Evolutionary conservation across 148 eudicot species (phyloP), one percentile per base, ranked within the genome.

Genomic region (Fallopia convolvulus): DNA sequence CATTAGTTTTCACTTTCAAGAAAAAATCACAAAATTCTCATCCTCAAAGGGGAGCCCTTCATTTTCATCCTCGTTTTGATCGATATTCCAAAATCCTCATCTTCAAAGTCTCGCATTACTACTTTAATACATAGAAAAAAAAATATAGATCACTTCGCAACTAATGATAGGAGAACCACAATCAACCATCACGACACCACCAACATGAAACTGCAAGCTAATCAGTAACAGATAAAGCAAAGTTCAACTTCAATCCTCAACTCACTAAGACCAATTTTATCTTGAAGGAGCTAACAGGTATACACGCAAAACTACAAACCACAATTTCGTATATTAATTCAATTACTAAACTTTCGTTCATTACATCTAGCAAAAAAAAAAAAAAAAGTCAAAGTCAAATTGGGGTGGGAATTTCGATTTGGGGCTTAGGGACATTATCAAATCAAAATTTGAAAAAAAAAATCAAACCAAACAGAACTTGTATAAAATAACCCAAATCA

Each of bases 101-200:
- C 65, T 58, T n/a, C 8, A 18, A 58, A 32, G 70, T 65, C 70
- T 65, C 70, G 40, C 70, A 65, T 65, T 65, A 65, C 36, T 65
- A 65, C 20, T 15, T 48, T 21, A 13, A 36, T 18, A 68, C 7
- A 68, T 1, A 17, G 18, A 7, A 5, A 23, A 39, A 33, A 68
- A 39, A 33, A 68, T 17, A 26, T 68, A 68, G 44, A 39, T 33
- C 72, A 68, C 10, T 68, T 4, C 10, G 6, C 7, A 15, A 7
- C 44, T 17, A 39, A 6, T 17, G 23, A 36, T n/a, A 68, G 20
- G 72, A 68, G 10, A 39, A 68, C 72, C 20, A 68, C 72, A 68
- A 5, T 5, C 72, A 68, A 68, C 72, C 30, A 68, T 23, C 15
- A 36, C 20, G 10, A 5, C 46, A 30, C 32, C 72, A 36, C 10